Evolutionary conservation across 2,329 filamentous ascomycete species (phyloP).

Genomic region (Aspergillus felis): DNA sequence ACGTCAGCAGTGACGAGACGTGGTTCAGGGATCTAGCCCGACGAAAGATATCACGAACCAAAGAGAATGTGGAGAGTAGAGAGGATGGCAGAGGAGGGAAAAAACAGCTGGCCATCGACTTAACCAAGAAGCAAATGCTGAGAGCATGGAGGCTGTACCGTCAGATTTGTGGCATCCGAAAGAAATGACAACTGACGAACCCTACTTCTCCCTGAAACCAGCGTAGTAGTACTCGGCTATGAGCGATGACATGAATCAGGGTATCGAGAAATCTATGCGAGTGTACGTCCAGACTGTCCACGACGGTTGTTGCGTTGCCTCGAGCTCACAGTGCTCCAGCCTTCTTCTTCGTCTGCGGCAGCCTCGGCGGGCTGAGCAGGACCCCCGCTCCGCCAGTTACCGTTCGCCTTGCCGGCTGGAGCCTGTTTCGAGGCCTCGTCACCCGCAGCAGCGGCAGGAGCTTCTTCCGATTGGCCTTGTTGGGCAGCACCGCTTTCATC

Average conservation of each 20-base stretch:
- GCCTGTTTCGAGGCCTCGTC: constrained; percentile 54
- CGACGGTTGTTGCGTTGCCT: constrained; percentile 44
- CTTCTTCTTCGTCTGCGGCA: constrained; percentile 42
- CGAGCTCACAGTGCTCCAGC: constrained; percentile 47
- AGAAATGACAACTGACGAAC: not conserved
- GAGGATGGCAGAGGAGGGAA: constrained; percentile 7
- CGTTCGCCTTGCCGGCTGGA: constrained; percentile 39
- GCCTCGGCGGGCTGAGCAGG: constrained; percentile 28
- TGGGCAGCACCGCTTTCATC: constrained; percentile 47
- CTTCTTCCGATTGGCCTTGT: constrained; percentile 48
- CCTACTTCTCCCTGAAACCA: constrained; percentile 3
- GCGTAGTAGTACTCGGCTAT: constrained; percentile 12
- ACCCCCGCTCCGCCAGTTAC: constrained; percentile 38
- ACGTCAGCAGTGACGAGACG: constrained; percentile 32
- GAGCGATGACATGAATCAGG: constrained; percentile 19
- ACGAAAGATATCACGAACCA: constrained; percentile 28
- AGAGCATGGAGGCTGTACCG: constrained; percentile 3
- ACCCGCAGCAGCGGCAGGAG: constrained; percentile 42
- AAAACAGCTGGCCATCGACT: constrained; percentile 21
- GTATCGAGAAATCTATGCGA: constrained; percentile 39
- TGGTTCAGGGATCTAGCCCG: constrained; percentile 27
- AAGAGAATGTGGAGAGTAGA: constrained; percentile 16
- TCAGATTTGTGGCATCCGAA: not conserved
- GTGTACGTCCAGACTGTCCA: constrained; percentile 35
- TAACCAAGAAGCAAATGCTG: constrained; percentile 20